Base-by-base conservation (phyloP, 208 protist genomes). In the Paratrypanosoma confusum region DNA sequence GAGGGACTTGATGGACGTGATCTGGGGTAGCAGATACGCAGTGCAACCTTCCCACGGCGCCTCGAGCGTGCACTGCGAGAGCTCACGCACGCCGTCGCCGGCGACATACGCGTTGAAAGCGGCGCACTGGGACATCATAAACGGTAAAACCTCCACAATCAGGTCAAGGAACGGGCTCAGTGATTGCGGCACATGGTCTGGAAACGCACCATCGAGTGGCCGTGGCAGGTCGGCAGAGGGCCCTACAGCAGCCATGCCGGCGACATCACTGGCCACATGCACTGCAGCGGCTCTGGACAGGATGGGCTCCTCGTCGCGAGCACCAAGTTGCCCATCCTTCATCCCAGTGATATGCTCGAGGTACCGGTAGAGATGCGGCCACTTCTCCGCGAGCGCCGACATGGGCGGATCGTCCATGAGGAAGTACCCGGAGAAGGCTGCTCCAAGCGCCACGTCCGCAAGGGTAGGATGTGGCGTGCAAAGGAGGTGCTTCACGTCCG, bases 111-210 rank as follows among this genome's bases (percentile, higher is more conserved):
- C 77, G 36, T 71, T 65, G 43, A 93, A 83, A 7, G 80, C 62
- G 3, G 60, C 77, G 44, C 76, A 88, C 62, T 93, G 76, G 11
- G 73, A 79, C 42, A 87, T 54, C 40, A 93, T 58, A 42, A 89
- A 93, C 5, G 84, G 84, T 11, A 93, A 62, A 41, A 93, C 84
- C 51, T 90, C 77, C 21, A 65, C 59, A 5, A 87, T 63, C n/a
- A 86, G 41, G 39, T 55, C 51, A 21, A 93, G 64, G 39, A 87
- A 63, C 2, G 41, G 37, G 2, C 32, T 39, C n/a, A 93, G 57
- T 1, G 80, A 79, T 50, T 85, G 69, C 3, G 84, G 84, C 1
- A 93, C 72, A 1, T 53, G 62, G 56, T 93, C 84, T 1, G 61
- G 54, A 54, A n/a, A n/a, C n/a, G n/a, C n/a, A n/a, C n/a, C n/a